phyloP scores from a whole-genome alignment of 805 yeast species.

The Pachysolen tannophilus region DNA sequence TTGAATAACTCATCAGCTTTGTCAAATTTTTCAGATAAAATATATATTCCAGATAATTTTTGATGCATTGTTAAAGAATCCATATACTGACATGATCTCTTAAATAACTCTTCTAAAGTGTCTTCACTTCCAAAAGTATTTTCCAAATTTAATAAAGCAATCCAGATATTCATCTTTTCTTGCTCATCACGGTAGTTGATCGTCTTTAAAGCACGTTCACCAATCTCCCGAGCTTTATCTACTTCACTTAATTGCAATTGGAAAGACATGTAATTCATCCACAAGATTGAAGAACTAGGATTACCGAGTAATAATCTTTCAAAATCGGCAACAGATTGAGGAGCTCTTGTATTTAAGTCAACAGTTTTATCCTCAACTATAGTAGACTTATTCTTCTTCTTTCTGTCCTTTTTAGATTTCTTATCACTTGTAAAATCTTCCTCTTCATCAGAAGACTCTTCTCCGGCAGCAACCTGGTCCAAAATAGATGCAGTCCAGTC shows the following conservation, averaged over 20 bases:
- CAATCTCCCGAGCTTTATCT: conserved; percentile 91
- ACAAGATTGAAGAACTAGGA: conserved; percentile 86
- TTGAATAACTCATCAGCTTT: conserved; percentile 66
- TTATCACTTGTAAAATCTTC: conserved; percentile 25
- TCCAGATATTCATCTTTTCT: conserved; percentile 92
- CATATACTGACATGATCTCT: conserved; percentile 84
- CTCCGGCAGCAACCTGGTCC: conserved; percentile 64
- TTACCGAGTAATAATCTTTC: conserved; percentile 88
- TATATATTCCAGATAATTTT: conserved; percentile 68
- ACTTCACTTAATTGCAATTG: conserved; percentile 90
- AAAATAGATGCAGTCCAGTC: conserved; percentile 93
- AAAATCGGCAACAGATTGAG: conserved; percentile 86
- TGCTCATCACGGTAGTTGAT: conserved; percentile 87
- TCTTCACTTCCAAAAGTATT: conserved; percentile 87
- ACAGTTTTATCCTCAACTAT: conserved; percentile 75
- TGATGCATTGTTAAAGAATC: conserved; percentile 78
- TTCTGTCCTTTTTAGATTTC: conserved; percentile 36
- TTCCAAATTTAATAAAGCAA: conserved; percentile 89
- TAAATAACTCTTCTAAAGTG: conserved; percentile 70
- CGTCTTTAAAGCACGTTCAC: conserved; percentile 84
- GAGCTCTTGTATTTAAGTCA: conserved; percentile 75
- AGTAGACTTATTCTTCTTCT: conserved; percentile 30
- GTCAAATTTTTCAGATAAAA: conserved; percentile 60
- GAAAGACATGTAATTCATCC: conserved; percentile 99
- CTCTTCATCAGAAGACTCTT: conserved; percentile 47